These are phyloP conservation scores for Rubroboletus satanas DNA, from an alignment of 768 basidiomycete genomes.

Conservation along the genomic window DNA sequence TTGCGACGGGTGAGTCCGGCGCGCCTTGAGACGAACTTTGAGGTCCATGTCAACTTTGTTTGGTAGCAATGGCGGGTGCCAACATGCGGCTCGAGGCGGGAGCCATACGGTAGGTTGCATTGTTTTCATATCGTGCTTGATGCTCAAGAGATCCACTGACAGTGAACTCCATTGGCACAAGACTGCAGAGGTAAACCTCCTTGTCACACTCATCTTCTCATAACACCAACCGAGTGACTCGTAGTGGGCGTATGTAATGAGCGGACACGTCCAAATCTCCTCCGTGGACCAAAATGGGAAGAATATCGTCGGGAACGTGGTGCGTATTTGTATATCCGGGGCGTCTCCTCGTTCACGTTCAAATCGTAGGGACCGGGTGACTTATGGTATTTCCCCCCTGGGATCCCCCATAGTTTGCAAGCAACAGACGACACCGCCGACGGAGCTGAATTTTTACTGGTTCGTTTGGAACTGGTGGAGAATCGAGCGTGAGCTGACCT, in stretches of 20 bases:
- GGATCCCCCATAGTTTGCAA: slow-evolving; percentile 51
- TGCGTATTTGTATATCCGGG: slow-evolving; percentile 20
- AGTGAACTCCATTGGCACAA: slow-evolving; percentile 43
- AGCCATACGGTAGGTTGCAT: slow-evolving; percentile 30
- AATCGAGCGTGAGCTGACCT: not conserved
- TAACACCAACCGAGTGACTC: not conserved
- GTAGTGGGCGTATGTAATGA: slow-evolving; percentile 51
- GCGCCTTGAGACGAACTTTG: not conserved
- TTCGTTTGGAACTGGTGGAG: not conserved
- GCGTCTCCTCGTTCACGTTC: slow-evolving; percentile 7
- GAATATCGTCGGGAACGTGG: slow-evolving; percentile 45
- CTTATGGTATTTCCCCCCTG: slow-evolving; percentile 55
- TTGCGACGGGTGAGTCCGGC: slow-evolving; percentile 32
- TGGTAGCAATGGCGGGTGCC: slow-evolving; percentile 22
- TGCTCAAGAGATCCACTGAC: not conserved
- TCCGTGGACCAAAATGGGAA: slow-evolving; percentile 45
- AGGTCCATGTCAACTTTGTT: not conserved
- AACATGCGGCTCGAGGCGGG: slow-evolving; percentile 38
- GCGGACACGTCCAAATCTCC: slow-evolving; percentile 40
- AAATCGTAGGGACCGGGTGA: slow-evolving; percentile 36
- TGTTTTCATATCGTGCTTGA: not conserved
- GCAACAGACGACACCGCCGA: slow-evolving; percentile 40
- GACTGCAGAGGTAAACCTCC: slow-evolving; percentile 22
- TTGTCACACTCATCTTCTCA: not conserved
- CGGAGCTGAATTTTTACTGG: slow-evolving; percentile 51